phyloP scores from a whole-genome alignment of 441 rosid genomes.

The Pelargonium cotyledonis region DNA sequence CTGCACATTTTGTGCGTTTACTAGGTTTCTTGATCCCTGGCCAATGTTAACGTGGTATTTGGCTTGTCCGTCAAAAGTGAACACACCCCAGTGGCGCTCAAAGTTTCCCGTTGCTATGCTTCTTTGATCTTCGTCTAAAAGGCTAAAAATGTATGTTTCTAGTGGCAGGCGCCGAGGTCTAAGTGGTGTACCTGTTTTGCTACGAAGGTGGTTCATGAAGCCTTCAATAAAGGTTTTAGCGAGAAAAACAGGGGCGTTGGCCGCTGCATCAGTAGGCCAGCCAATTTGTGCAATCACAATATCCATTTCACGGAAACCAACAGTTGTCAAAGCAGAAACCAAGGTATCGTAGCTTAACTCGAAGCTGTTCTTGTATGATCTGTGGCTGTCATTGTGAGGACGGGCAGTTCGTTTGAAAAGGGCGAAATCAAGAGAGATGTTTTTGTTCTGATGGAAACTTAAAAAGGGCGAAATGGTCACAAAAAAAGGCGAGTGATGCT shows the following conservation, averaged over 20 bases:
- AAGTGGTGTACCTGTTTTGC: constrained; percentile 51
- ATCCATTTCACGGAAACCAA: constrained; percentile 56
- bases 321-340: constrained; percentile 47
- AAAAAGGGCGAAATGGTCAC: constrained; percentile 57
- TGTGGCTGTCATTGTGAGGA: constrained; percentile 44
- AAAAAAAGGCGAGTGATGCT: constrained; percentile 65
- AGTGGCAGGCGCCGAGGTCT: constrained; percentile 48
- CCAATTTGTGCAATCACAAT: constrained; percentile 68
- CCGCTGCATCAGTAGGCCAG: constrained; percentile 90
- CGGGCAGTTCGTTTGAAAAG: constrained; percentile 56
- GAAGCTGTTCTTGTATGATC: constrained; percentile 62
- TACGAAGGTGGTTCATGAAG: constrained; percentile 49
- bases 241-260: constrained; percentile 46
- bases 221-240: constrained; percentile 62
- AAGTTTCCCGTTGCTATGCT: constrained; percentile 51
- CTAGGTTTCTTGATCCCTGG: constrained; percentile 41
- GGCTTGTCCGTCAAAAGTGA: constrained; percentile 90
- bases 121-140: constrained; percentile 69
- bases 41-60: constrained; percentile 55
- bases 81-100: constrained; percentile 86
- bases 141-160: constrained; percentile 59
- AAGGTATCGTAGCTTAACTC: constrained; percentile 64
- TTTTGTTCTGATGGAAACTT: constrained; percentile 53
- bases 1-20: constrained; percentile 58
- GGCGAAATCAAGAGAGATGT: constrained; percentile 57